These are phyloP conservation scores for Colletotrichum musae DNA, from an alignment of 2,329 filamentous ascomycete species.

Conservation along the genomic window DNA sequence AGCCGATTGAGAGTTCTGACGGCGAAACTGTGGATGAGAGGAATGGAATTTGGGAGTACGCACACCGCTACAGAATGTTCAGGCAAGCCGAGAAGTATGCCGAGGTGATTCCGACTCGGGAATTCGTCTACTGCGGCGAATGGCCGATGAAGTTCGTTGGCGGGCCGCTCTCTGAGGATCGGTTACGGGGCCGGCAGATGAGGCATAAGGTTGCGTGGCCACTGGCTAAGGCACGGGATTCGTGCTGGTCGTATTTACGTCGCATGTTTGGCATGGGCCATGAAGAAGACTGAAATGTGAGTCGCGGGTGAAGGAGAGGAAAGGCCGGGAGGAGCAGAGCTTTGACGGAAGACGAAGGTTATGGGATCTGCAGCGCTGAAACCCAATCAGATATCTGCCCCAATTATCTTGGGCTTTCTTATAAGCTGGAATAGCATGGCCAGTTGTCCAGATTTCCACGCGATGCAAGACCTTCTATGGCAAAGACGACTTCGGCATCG, in stretches of 20 bases:
- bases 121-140: neutral
- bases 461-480: too few relatives aligned
- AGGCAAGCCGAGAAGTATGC: constrained; percentile 14
- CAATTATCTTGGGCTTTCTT: too few relatives aligned
- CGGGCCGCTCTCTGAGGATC: too few relatives aligned
- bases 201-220: constrained; percentile 1
- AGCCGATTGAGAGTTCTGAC: too few relatives aligned
- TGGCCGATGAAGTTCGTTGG: too few relatives aligned
- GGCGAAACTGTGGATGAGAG: neutral
- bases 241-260: constrained; percentile 12
- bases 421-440: too few relatives aligned
- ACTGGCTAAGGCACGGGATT: neutral
- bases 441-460: too few relatives aligned
- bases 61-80: constrained; percentile 17
- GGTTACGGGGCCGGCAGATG: neutral
- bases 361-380: too few relatives aligned
- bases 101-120: constrained; percentile 9
- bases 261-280: constrained; percentile 10
- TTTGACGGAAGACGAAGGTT: too few relatives aligned
- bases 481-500: too few relatives aligned
- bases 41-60: constrained; percentile 11
- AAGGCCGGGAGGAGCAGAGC: constrained; percentile 2
- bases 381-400: too few relatives aligned
- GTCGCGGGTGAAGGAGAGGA: constrained; percentile 2
- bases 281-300: constrained; percentile 2